These are phyloP conservation scores for Fusarium udum DNA, from an alignment of 2,329 filamentous ascomycete genomes.

Conservation along the genomic window DNA sequence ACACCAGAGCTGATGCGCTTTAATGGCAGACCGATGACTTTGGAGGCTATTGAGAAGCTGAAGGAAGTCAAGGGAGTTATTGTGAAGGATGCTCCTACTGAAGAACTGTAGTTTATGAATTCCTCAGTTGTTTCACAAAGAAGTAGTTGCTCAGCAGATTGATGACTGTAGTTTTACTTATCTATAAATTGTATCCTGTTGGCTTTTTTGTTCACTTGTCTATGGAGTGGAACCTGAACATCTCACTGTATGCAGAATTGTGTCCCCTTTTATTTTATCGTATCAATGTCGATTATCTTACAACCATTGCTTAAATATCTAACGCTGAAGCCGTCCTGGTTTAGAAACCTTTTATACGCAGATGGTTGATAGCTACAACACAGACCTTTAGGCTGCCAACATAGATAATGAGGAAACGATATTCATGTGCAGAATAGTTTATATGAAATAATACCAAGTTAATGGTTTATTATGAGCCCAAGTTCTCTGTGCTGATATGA, in stretches of 20 bases:
- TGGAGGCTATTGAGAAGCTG: conserved; percentile 9
- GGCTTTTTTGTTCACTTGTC: rapidly evolving
- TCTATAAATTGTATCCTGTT: background rate
- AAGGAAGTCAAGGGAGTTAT: background rate
- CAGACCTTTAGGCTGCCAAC: rapidly evolving
- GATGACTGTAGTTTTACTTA: background rate
- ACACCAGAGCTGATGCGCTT: rapidly evolving
- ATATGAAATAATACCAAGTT: too few species aligned
- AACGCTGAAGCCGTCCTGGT: rapidly evolving
- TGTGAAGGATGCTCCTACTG: background rate
- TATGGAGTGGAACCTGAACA: rapidly evolving
- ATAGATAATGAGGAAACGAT: background rate
- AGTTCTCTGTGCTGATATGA: rapidly evolving
- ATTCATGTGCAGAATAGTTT: background rate
- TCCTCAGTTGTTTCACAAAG: rapidly evolving
- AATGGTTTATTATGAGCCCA: rapidly evolving
- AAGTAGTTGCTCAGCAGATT: rapidly evolving
- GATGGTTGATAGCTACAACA: rapidly evolving
- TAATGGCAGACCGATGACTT: background rate
- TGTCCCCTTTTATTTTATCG: rapidly evolving
- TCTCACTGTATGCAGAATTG: too few species aligned
- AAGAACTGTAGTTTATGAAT: background rate
- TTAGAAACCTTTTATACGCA: rapidly evolving
- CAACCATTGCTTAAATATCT: rapidly evolving
- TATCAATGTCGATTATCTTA: rapidly evolving